These are phyloP conservation scores for Venturia nashicola DNA, from an alignment of 2,329 filamentous ascomycete genomes.

Conservation along the genomic window DNA sequence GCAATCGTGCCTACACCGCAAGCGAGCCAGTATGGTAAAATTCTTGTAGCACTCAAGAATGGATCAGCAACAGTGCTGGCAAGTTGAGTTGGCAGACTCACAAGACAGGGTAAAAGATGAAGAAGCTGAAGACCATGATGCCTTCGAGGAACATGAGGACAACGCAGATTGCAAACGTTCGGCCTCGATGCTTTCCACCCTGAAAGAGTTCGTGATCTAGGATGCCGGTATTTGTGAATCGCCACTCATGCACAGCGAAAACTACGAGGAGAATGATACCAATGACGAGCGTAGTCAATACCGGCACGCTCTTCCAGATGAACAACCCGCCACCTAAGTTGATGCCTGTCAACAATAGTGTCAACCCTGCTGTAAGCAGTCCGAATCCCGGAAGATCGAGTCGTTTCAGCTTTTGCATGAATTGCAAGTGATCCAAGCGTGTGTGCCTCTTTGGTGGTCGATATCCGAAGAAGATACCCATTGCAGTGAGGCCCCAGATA, in stretches of 20 bases:
- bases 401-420: background rate
- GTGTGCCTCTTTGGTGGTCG: slow-evolving; percentile 1
- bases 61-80: background rate
- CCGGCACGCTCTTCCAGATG: background rate
- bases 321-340: background rate
- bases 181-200: background rate
- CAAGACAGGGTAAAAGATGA: slow-evolving; percentile 9
- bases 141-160: slow-evolving; percentile 7
- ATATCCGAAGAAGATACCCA: slow-evolving; percentile 2
- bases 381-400: background rate
- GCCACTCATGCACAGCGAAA: slow-evolving; percentile 2
- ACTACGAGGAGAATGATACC: background rate
- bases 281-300: background rate
- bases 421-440: background rate
- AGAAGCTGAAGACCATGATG: slow-evolving; percentile 5
- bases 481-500: background rate
- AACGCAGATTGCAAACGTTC: slow-evolving; percentile 4
- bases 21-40: background rate
- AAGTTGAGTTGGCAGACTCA: background rate
- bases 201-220: slow-evolving; percentile 7
- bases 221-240: slow-evolving; percentile 4
- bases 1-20: background rate
- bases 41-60: background rate
- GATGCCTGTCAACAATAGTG: background rate
- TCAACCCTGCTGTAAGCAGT: background rate